Percentiles rank a stretch among this genome's conserved stretches.
phyloP scores from a whole-genome alignment of 1,284 basidiomycete genomes.

The Laetiporus sulphureus region DNA sequence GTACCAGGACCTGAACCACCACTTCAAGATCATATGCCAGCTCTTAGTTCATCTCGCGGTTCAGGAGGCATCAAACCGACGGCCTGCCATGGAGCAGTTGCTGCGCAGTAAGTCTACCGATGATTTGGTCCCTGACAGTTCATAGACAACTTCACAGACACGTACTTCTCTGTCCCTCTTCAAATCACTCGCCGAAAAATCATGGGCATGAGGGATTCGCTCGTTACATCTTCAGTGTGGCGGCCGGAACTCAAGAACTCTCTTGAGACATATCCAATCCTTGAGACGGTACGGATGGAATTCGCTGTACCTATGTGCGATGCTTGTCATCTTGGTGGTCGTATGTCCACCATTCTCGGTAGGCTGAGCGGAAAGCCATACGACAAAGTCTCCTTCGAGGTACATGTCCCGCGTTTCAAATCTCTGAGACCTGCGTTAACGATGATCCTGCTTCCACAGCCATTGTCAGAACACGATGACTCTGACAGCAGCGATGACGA shows the following conservation, averaged over 20 bases:
- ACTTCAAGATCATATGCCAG: conserved; percentile 84
- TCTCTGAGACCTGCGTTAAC: too few species aligned
- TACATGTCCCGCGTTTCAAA: conserved; percentile 14
- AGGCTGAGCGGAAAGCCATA: conserved; percentile 55
- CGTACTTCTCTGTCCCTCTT: conserved; percentile 69
- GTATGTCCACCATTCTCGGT: conserved; percentile 55
- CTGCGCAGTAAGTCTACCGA: conserved; percentile 44
- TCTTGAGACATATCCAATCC: conserved; percentile 60
- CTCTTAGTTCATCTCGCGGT: conserved; percentile 78
- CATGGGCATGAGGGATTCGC: conserved; percentile 57
- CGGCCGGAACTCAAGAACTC: conserved; percentile 55
- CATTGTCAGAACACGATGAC: conserved; percentile 9
- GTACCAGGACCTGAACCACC: conserved; percentile 65
- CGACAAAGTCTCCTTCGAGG: conserved; percentile 52
- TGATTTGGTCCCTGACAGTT: too few species aligned
- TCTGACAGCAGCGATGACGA: conserved; percentile 24
- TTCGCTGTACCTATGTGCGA: conserved; percentile 63
- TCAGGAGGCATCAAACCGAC: conserved; percentile 42
- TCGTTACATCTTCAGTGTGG: conserved; percentile 80
- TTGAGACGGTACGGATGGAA: conserved; percentile 45
- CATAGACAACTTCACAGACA: too few species aligned
- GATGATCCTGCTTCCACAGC: too few species aligned
- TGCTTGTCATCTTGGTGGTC: conserved; percentile 70
- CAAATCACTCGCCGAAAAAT: conserved; percentile 59
- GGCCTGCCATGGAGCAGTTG: conserved; percentile 44